Conservation (phyloP, 306 rosid species). For the Datisca glomerata region DNA sequence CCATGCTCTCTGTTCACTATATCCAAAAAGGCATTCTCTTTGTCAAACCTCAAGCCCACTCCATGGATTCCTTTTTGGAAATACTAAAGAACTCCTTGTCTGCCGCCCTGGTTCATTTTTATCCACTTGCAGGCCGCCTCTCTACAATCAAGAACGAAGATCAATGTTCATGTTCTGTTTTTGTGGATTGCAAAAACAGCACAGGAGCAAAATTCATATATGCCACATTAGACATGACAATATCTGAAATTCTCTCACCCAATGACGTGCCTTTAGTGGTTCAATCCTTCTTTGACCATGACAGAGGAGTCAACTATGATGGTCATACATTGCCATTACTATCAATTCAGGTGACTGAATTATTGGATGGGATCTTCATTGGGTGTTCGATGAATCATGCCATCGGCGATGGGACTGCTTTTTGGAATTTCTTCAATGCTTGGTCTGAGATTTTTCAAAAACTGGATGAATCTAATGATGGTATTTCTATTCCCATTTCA, state of each 20-base stretch:
- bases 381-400: constrained; percentile 53
- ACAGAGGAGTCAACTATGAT: constrained; percentile 45
- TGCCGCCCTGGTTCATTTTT: constrained; percentile 37
- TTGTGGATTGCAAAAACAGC: constrained; percentile 26
- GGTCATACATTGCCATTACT: constrained; percentile 45
- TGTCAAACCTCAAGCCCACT: constrained; percentile 30
- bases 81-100: constrained; percentile 48
- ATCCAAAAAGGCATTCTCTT: constrained; percentile 66
- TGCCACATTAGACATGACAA: constrained; percentile 27
- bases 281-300: constrained; percentile 44
- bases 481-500: constrained; percentile 7
- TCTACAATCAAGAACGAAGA: constrained; percentile 17
- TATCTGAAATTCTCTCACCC: constrained; percentile 43
- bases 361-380: constrained; percentile 47
- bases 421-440: constrained; percentile 45
- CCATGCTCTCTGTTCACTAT: constrained; percentile 31
- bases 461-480: background rate
- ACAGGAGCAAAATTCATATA: constrained; percentile 38
- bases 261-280: constrained; percentile 32
- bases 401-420: constrained; percentile 29
- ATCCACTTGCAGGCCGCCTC: constrained; percentile 49
- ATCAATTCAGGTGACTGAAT: constrained; percentile 41
- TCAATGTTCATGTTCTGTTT: constrained; percentile 20
- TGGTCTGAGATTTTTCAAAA: constrained; percentile 49
- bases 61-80: constrained; percentile 15